Base-by-base conservation (phyloP, 1,284 basidiomycete species). In the Trametes sp. region DNA sequence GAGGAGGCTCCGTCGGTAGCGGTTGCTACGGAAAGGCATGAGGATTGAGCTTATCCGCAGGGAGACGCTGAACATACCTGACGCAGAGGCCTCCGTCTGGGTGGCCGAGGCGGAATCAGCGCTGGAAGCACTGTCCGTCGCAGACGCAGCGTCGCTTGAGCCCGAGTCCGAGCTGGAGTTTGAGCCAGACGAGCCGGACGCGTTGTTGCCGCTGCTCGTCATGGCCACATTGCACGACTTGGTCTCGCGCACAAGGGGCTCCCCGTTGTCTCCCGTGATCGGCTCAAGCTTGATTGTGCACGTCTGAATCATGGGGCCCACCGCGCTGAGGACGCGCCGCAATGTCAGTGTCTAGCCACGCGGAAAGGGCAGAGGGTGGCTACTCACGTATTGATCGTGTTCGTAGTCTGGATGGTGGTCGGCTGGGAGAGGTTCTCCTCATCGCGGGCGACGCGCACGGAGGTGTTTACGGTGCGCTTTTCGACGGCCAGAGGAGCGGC, bases 251-350 rank as follows among this genome's bases (percentile, higher is more conserved):
- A 90, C 81, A 33, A 75, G 54, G 50, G 81, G 77, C 33, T 82
- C 71, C 31, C 88, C 88, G 65, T 83, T 79, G 2, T 82, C 44
- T 53, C 72, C 77, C 4, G 66, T 75, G 16, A 78, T 72, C 4
- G 81, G 89, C 7, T 85, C 88, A 59, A 92, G 80, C 3, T 84
- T 85, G 63, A 90, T 79, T 5, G 81, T 79, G 72, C 90, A 93
- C 6, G 82, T 88, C 78, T 89, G 81, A 51, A 81, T 83, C 75
- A 89, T 80, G 16, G 78, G 75, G 11, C 85, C 90, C 65, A 79
- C 75, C 58, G 70, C 61, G 46, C 79, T 80, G 64, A 33, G 56
- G 28, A 31, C 19, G 51, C 26, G 19, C 23, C 10, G 31, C 44
- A 36, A 5, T 14, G 31, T 54, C 14, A 51, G 38, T 41, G 19